Evolutionary conservation across 768 basidiomycete species (phyloP).

Genomic region (Gelatoporia subvermispora): DNA sequence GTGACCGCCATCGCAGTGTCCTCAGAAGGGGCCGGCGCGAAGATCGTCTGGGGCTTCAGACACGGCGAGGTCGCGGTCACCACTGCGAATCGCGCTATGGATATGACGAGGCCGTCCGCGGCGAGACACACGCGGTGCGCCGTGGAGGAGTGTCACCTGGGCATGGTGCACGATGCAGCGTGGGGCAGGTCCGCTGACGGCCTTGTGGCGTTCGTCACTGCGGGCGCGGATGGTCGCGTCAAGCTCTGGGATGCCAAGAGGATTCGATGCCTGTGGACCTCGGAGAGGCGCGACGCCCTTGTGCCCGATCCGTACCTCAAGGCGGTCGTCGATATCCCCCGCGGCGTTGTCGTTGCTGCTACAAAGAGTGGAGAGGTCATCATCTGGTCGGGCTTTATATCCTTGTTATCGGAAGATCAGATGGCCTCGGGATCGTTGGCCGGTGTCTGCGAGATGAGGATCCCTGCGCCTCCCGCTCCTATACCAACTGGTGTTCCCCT

Average conservation of each 20-base stretch:
- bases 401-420: constrained; percentile 12
- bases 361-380: constrained; percentile 52
- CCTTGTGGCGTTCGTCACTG: constrained; percentile 39
- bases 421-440: neutral
- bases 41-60: constrained; percentile 68
- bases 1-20: constrained; percentile 53
- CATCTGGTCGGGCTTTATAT: constrained; percentile 46
- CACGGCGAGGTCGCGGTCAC: constrained; percentile 66
- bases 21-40: constrained; percentile 62
- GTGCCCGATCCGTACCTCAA: constrained; percentile 47
- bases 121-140: constrained; percentile 44
- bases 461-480: constrained; percentile 9
- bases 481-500: neutral
- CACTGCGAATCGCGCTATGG: constrained; percentile 54
- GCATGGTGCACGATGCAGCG: constrained; percentile 47
- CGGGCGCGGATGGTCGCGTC: constrained; percentile 56
- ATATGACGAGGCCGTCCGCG: constrained; percentile 37
- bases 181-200: constrained; percentile 38
- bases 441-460: constrained; percentile 4
- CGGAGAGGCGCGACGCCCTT: constrained; percentile 31
- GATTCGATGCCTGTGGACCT: constrained; percentile 61
- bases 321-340: constrained; percentile 39
- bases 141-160: constrained; percentile 60
- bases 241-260: constrained; percentile 69
- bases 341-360: constrained; percentile 45